Evolutionary conservation across 805 yeast genomes (phyloP).

Genomic region (Tetrapisispora fleetii): DNA sequence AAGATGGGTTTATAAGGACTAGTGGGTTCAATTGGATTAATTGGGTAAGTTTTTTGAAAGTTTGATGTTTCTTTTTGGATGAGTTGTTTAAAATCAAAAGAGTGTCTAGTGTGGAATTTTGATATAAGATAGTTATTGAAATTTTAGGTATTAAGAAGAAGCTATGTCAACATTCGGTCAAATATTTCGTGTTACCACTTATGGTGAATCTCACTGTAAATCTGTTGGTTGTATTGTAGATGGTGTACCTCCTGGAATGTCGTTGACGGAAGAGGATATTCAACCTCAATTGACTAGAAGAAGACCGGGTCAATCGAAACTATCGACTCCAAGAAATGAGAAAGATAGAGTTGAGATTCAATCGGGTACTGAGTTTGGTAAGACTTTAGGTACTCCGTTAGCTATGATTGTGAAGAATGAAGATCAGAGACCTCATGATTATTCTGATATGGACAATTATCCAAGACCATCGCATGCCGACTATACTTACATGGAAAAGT

Average conservation of each 20-base stretch:
- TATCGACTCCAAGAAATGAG: constrained; percentile 93
- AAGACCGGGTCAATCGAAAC: constrained; percentile 92
- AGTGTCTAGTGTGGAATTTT: no score
- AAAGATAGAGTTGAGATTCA: constrained; percentile 89
- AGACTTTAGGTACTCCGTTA: constrained; percentile 89
- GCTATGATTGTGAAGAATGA: constrained; percentile 88
- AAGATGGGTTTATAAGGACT: no score
- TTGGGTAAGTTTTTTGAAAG: no score
- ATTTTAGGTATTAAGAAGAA: no score
- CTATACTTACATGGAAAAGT: constrained; percentile 81
- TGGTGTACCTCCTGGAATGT: constrained; percentile 94
- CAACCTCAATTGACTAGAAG: constrained; percentile 95
- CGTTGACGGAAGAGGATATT: constrained; percentile 72
- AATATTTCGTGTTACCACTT: constrained; percentile 69
- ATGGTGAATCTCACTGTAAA: constrained; percentile 96
- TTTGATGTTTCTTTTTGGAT: no score
- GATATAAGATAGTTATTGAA: no score
- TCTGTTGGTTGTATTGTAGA: constrained; percentile 98
- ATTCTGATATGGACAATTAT: constrained; percentile 86
- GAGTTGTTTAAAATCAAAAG: no score
- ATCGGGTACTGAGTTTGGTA: constrained; percentile 86
- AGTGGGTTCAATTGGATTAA: no score
- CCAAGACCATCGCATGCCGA: constrained; percentile 99
- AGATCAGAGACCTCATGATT: constrained; percentile 96
- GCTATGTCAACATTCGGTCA: constrained; percentile 67